phyloP scores from a whole-genome alignment of 2,329 filamentous ascomycete genomes.

The Diplodia seriata region DNA sequence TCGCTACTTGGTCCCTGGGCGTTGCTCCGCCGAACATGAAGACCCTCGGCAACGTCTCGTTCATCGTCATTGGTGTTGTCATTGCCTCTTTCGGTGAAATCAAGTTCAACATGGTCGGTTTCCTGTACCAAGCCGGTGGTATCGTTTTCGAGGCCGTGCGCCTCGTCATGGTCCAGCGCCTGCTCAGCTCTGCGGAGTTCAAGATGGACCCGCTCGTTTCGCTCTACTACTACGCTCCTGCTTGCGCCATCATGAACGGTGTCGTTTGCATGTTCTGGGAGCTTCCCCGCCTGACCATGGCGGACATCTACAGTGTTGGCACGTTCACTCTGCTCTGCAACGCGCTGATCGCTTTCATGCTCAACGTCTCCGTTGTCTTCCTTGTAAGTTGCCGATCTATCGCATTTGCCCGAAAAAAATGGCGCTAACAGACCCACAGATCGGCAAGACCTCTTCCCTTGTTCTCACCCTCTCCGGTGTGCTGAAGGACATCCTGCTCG shows the following conservation, averaged over 20 bases:
- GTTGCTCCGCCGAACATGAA: slow-evolving; percentile 83
- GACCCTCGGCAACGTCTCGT: slow-evolving; percentile 89
- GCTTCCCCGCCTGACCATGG: slow-evolving; percentile 71
- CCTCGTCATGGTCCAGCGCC: slow-evolving; percentile 82
- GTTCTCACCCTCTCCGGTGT: slow-evolving; percentile 87
- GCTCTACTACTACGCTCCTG: slow-evolving; percentile 87
- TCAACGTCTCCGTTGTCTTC: slow-evolving; percentile 87
- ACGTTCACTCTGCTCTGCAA: slow-evolving; percentile 75
- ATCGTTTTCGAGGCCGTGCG: slow-evolving; percentile 83
- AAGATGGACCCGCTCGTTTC: slow-evolving; percentile 93
- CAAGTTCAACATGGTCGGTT: slow-evolving; percentile 82
- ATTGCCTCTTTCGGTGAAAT: slow-evolving; percentile 97
- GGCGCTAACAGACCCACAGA: slow-evolving; percentile 57
- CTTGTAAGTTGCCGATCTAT: slow-evolving; percentile 64
- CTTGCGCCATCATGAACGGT: slow-evolving; percentile 83
- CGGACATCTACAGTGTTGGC: slow-evolving; percentile 76
- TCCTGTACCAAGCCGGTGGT: slow-evolving; percentile 79
- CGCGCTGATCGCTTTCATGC: slow-evolving; percentile 77
- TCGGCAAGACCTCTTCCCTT: slow-evolving; percentile 85
- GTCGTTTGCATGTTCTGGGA: slow-evolving; percentile 76
- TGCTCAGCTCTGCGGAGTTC: slow-evolving; percentile 82
- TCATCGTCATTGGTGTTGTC: slow-evolving; percentile 93
- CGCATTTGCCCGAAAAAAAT: background rate
- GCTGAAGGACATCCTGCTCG: slow-evolving; percentile 85
- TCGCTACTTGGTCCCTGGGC: slow-evolving; percentile 87